Evolutionary conservation across 2,329 filamentous ascomycete genomes (phyloP).

Genomic region (Amphichorda felina): DNA sequence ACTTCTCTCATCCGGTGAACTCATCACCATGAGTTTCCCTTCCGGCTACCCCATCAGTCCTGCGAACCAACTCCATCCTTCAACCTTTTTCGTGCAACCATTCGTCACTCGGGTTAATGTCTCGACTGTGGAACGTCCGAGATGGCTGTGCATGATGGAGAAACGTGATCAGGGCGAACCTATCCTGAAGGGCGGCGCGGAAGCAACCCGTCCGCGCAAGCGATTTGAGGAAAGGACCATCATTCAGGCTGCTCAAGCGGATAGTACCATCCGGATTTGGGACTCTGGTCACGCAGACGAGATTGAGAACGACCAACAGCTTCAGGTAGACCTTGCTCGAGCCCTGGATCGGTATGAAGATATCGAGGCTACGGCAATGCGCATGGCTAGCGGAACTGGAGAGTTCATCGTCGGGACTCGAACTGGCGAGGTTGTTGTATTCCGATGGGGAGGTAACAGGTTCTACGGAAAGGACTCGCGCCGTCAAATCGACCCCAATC

Average conservation of each 20-base stretch:
- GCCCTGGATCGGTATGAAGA: constrained; percentile 70
- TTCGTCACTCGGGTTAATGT: constrained; percentile 67
- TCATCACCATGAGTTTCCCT: constrained; percentile 84
- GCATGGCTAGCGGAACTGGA: constrained; percentile 66
- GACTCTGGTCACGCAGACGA: constrained; percentile 87
- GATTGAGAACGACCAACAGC: constrained; percentile 69
- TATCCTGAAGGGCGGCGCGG: constrained; percentile 68
- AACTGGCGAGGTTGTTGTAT: constrained; percentile 77
- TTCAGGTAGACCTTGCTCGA: constrained; percentile 80
- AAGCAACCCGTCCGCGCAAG: constrained; percentile 56
- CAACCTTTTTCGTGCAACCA: constrained; percentile 78
- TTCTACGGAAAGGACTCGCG: constrained; percentile 51
- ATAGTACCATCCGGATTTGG: constrained; percentile 87
- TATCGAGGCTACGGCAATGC: constrained; percentile 67
- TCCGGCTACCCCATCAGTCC: constrained; percentile 84
- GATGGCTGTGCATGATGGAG: constrained; percentile 89
- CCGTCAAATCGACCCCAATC: constrained; percentile 40
- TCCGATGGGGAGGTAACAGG: constrained; percentile 76
- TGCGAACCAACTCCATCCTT: constrained; percentile 85
- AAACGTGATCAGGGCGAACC: constrained; percentile 66
- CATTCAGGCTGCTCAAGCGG: constrained; percentile 76
- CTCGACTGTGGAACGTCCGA: constrained; percentile 62
- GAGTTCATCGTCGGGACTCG: constrained; percentile 76
- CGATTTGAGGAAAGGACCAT: constrained; percentile 76
- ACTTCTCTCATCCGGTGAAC: constrained; percentile 73